phyloP scores from a whole-genome alignment of 768 basidiomycete genomes.

The Calocybe gangraenosa region DNA sequence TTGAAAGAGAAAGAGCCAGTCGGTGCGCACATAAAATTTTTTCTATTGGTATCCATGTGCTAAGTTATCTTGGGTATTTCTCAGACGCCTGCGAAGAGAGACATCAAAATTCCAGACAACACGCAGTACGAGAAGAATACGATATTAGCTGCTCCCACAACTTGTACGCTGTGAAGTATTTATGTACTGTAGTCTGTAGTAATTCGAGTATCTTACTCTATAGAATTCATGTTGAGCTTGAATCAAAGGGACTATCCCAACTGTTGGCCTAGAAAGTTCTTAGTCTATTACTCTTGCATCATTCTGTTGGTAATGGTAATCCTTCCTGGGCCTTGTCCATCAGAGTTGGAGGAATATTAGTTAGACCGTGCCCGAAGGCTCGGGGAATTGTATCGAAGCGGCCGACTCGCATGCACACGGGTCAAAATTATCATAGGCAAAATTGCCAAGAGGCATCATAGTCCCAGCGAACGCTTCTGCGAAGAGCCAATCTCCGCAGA shows the following conservation, averaged over 20 bases:
- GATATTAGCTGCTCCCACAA: slow-evolving; percentile 17
- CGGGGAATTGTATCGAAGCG: too few relatives aligned
- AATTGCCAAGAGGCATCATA: slow-evolving; percentile 1
- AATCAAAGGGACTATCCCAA: too few relatives aligned
- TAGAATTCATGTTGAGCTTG: too few relatives aligned
- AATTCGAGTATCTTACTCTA: too few relatives aligned
- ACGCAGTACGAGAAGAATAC: slow-evolving; percentile 29
- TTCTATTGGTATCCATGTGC: background rate
- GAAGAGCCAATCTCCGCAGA: slow-evolving; percentile 2
- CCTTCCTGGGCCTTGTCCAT: too few relatives aligned
- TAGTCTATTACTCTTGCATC: too few relatives aligned
- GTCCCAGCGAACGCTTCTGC: background rate
- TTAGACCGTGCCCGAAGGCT: too few relatives aligned
- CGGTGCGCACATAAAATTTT: slow-evolving; percentile 32
- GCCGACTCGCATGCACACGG: background rate
- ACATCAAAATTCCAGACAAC: slow-evolving; percentile 42
- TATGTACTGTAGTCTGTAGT: too few relatives aligned
- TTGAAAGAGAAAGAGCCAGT: slow-evolving; percentile 82
- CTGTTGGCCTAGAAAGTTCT: too few relatives aligned
- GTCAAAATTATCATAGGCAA: slow-evolving; percentile 7
- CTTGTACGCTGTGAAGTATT: too few relatives aligned
- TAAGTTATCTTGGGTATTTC: background rate
- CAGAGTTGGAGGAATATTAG: too few relatives aligned
- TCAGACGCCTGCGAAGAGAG: slow-evolving; percentile 33
- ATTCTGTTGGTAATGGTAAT: too few relatives aligned